Base-by-base conservation (phyloP, 1,284 basidiomycete species). In the Neonothopanus nambi region DNA sequence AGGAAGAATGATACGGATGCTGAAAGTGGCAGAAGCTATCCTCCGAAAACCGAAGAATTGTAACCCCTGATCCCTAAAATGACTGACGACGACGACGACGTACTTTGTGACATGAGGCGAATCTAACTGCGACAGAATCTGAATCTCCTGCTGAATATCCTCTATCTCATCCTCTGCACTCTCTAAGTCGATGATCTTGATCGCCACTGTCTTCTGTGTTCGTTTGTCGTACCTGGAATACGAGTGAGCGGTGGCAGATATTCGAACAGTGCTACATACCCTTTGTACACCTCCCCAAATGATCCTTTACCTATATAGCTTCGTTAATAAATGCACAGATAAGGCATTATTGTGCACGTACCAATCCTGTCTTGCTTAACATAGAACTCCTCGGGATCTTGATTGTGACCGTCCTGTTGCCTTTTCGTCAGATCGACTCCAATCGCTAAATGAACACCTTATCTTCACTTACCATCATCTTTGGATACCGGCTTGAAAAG, bases 81-180 rank as follows among this genome's bases (percentile, higher is more conserved):
- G 30, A 33, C 30, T 33, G 30, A 33, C 3, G 4, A 33, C n/a
- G n/a, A n/a, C n/a, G n/a, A n/a, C 57, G 50, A 75, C 84, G 66
- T 65, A 93, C 91, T 94, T 94, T 58, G 96, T 99, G 56, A 99
- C 95, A 74, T 91, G 89, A 36, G 91, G 87, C 44, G 94, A 97
- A 72, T 98, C 96, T 59, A 99, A 74, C 69, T 98, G 96, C n/a
- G 93, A 95, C 18, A 99, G 83, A 59, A 98, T 98, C 70, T 96
- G 92, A 58, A 99, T 99, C 72, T 99, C 97, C 70, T 97, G 94
- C 65, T 99, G 96, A 56, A 99, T 98, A 72, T 99, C 96, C 70
- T 98, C 95, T 69, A 99, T 98, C 77, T 99, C 97, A 67, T 99
- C 97, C 70, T 98, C 96, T 48, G 96, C 95, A 65, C 92, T 94